Percentiles rank a stretch among this genome's conserved stretches.
These are phyloP conservation scores for Verticillium zaregamsianum DNA, from an alignment of 2,329 filamentous ascomycete species.

Conservation along the genomic window DNA sequence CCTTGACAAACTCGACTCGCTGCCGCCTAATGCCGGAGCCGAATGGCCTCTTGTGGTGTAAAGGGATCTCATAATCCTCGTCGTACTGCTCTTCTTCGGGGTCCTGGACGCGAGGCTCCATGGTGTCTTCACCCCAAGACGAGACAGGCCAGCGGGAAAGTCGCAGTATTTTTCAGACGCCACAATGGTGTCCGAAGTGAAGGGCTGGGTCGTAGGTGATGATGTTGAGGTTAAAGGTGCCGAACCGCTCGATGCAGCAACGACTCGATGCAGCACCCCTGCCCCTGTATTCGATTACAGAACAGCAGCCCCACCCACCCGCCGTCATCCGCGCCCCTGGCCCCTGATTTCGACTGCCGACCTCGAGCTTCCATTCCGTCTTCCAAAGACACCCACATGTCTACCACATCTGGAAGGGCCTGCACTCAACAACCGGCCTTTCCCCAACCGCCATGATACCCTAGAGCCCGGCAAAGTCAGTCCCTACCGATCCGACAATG, in stretches of 20 bases:
- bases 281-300: neutral
- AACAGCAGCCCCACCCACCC: neutral
- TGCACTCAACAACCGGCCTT: neutral
- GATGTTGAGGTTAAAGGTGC: neutral
- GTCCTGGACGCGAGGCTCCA: neutral
- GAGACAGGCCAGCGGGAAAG: too few species aligned
- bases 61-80: conserved; percentile 42
- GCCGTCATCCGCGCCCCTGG: neutral
- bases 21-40: conserved; percentile 52
- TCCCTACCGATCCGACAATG: conserved; percentile 29
- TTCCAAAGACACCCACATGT: neutral
- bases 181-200: neutral
- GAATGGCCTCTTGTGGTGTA: conserved; percentile 50
- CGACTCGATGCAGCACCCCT: neutral
- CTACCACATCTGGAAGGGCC: neutral
- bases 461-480: neutral
- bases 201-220: neutral
- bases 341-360: neutral
- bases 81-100: conserved; percentile 17
- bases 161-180: too few species aligned
- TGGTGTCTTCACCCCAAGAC: neutral
- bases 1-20: conserved; percentile 54
- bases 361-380: neutral
- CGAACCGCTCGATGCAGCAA: neutral
- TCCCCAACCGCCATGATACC: neutral